Evolutionary conservation across 139 green algal species (phyloP), one percentile per base, ranked within the genome.

Genomic region (Coelastrella sp.): DNA sequence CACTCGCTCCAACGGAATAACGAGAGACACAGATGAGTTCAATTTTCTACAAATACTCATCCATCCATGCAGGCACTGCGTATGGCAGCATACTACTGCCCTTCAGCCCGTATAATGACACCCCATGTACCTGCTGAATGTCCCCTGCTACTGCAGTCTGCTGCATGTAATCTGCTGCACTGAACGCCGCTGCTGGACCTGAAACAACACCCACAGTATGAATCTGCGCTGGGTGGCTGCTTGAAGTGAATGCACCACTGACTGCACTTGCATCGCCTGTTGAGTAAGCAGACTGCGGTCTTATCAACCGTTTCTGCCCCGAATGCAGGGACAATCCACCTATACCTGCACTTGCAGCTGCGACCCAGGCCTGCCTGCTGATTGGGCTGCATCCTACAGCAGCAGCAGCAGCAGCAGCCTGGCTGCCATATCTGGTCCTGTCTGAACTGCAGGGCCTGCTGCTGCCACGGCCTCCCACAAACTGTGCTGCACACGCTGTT

Each of bases 31-130:
- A 49, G 35, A 49, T 49, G 3, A 49, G 35, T 49, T 49, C 35
- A 49, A 3, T 49, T 5, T 49, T 49, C 35, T 49, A 85, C 56
- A 85, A 19, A 56, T 85, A 60, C 57, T 85, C 80, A 4, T 85
- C 58, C 19, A 74, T 59, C 57, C 80, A 85, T 7, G 80, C 80
- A 57, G 80, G 80, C 22, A 85, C 80, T 22, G 57, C 58, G 58
- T 85, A 70, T 24, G 80, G 58, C 57, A 85, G 9, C 56, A 85
- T 3, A 4, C 57, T 20, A 25, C 78, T 57, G 57, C 35, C 49
- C 78, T 57, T 83, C 15, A 20, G 27, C 22, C n/a, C 49, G 25
- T 11, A 14, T 19, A 73, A n/a, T 70, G 19, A 19, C 12, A 7
- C 20, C 20, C 8, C 80, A 70, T 17, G 63, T 6, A 70, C 63